Conservation (phyloP, 2,329 filamentous ascomycete genomes). For the Calonectria pauciramosa region DNA sequence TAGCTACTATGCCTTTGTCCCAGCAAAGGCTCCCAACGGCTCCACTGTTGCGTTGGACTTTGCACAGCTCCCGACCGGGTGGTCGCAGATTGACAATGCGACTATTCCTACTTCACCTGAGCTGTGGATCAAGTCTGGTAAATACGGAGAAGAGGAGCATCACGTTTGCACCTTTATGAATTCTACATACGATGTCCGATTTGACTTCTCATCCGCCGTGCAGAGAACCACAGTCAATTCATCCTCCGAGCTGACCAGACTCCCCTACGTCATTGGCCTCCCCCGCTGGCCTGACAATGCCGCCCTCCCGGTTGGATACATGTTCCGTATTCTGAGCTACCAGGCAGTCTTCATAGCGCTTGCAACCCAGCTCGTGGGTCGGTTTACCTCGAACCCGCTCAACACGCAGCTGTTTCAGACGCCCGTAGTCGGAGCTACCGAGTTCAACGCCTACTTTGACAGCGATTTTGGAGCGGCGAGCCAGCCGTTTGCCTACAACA, state of each 20-base stretch:
- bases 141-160: neutral
- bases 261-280: neutral
- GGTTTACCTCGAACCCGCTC: neutral
- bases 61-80: neutral
- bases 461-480: neutral
- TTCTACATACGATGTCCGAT: neutral
- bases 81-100: neutral
- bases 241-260: neutral
- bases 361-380: neutral
- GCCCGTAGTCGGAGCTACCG: neutral
- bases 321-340: neutral
- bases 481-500: neutral
- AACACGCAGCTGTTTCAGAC: neutral
- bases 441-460: neutral
- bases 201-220: neutral
- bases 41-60: neutral
- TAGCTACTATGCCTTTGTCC: neutral
- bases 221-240: neutral
- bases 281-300: neutral
- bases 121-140: neutral
- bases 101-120: neutral
- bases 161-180: neutral
- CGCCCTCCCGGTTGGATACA: neutral
- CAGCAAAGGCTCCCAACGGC: neutral
- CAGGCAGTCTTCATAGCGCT: neutral